phyloP scores from a whole-genome alignment of 2,329 filamentous ascomycete species.

The Beauveria sp. region DNA sequence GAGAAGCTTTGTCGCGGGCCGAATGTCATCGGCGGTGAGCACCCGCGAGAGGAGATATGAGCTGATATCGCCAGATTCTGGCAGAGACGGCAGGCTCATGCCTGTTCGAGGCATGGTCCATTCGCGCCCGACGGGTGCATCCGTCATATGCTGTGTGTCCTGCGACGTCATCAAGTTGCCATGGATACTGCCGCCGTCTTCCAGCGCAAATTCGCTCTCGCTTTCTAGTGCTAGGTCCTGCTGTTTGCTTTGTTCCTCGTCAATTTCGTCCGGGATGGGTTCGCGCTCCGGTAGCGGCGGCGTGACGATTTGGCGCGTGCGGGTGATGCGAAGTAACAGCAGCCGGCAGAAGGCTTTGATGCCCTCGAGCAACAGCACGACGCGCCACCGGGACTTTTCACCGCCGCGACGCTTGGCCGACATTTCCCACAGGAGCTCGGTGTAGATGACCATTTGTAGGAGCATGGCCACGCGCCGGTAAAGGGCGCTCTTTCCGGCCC shows the following conservation, averaged over 20 bases:
- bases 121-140: conserved; percentile 42
- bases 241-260: conserved; percentile 27
- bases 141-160: conserved; percentile 18
- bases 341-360: conserved; percentile 81
- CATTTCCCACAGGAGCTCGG: conserved; percentile 97
- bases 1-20: conserved; percentile 79
- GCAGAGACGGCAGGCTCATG: conserved; percentile 74
- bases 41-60: conserved; percentile 84
- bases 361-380: conserved; percentile 76
- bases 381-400: conserved; percentile 73
- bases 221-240: conserved; percentile 34
- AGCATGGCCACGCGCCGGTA: conserved; percentile 78
- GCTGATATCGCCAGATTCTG: conserved; percentile 73
- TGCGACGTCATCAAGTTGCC: conserved; percentile 19
- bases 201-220: conserved; percentile 33
- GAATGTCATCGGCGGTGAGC: conserved; percentile 92
- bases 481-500: conserved; percentile 54
- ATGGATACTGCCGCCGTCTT: conserved; percentile 20
- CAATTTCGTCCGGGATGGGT: conserved; percentile 53
- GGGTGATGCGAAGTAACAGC: conserved; percentile 72
- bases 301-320: conserved; percentile 72
- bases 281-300: conserved; percentile 84
- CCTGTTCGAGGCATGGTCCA: conserved; percentile 97
- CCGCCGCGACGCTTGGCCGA: conserved; percentile 78
- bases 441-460: conserved; percentile 88